Evolutionary conservation across 768 basidiomycete genomes (phyloP).

Genomic region (Amanita subjunquillea): DNA sequence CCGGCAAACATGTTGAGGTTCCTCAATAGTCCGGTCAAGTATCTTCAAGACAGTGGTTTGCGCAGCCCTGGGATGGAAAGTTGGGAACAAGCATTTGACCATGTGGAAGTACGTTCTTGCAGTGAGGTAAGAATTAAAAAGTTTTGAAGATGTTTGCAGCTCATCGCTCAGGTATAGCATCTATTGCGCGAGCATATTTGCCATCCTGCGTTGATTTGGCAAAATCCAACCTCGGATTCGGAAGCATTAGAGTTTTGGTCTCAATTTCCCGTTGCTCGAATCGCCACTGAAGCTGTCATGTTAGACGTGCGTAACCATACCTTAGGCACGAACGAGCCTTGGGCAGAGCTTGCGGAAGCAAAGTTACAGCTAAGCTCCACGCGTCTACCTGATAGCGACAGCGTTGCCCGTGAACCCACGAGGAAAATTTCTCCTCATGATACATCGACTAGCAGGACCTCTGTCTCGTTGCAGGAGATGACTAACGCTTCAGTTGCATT

Average conservation of each 20-base stretch:
- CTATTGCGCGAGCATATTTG: conserved; percentile 63
- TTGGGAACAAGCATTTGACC: conserved; percentile 65
- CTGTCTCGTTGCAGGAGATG: conserved; percentile 68
- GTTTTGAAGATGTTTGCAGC: neutral
- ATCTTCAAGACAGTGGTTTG: conserved; percentile 41
- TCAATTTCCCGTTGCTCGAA: conserved; percentile 46
- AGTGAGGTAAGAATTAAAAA: conserved; percentile 41
- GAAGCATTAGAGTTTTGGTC: conserved; percentile 58
- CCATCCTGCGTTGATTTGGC: conserved; percentile 64
- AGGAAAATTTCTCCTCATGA: conserved; percentile 25
- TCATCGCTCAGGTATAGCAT: conserved; percentile 28
- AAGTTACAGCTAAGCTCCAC: neutral
- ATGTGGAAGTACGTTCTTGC: conserved; percentile 58
- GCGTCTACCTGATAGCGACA: neutral
- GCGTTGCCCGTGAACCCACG: conserved; percentile 1
- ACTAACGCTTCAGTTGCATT: conserved; percentile 61
- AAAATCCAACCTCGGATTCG: conserved; percentile 55
- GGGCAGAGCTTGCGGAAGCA: conserved; percentile 9
- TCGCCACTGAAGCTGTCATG: conserved; percentile 61
- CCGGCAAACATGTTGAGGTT: conserved; percentile 84
- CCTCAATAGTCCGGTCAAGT: conserved; percentile 55
- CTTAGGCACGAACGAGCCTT: conserved; percentile 32
- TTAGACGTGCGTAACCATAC: conserved; percentile 51
- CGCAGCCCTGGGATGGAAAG: conserved; percentile 53
- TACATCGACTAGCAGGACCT: conserved; percentile 25